A percentile compares a stretch with the other conserved stretches of the same genome.
Conservation (phyloP, 139 green algal genomes). For the Monoraphidium neglectum region DNA sequence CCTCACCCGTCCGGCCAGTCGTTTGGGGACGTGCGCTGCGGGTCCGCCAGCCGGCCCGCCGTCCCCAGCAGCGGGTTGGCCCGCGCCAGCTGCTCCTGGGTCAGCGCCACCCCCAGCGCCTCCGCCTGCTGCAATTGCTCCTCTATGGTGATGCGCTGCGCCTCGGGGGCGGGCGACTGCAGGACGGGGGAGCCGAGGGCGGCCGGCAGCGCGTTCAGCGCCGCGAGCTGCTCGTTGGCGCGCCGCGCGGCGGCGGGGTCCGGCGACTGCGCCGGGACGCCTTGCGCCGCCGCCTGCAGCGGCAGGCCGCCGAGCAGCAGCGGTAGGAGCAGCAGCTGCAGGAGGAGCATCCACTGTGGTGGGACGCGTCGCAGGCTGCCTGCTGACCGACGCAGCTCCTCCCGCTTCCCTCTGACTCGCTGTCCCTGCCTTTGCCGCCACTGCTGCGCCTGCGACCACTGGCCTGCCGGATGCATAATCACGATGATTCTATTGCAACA, state of each 20-base stretch:
- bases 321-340: background rate
- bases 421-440: too few species aligned
- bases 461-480: too few species aligned
- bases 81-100: constrained; percentile 16
- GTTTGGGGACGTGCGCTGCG: background rate
- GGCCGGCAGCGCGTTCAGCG: background rate
- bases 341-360: too few species aligned
- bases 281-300: background rate
- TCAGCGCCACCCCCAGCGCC: background rate
- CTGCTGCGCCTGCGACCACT: too few species aligned
- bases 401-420: too few species aligned
- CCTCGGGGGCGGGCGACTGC: background rate
- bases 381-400: too few species aligned
- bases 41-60: constrained; percentile 4
- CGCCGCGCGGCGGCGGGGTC: background rate
- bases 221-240: background rate
- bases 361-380: too few species aligned
- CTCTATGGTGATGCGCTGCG: constrained; percentile 15
- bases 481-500: too few species aligned
- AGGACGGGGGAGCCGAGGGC: background rate
- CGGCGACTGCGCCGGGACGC: background rate
- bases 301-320: background rate
- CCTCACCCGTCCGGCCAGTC: constrained; percentile 11
- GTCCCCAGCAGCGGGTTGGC: constrained; percentile 18
- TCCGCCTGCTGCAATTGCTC: constrained; percentile 33